Evolutionary conservation across 2,329 filamentous ascomycete species (phyloP).

Genomic region (Trichoderma simmonsii): DNA sequence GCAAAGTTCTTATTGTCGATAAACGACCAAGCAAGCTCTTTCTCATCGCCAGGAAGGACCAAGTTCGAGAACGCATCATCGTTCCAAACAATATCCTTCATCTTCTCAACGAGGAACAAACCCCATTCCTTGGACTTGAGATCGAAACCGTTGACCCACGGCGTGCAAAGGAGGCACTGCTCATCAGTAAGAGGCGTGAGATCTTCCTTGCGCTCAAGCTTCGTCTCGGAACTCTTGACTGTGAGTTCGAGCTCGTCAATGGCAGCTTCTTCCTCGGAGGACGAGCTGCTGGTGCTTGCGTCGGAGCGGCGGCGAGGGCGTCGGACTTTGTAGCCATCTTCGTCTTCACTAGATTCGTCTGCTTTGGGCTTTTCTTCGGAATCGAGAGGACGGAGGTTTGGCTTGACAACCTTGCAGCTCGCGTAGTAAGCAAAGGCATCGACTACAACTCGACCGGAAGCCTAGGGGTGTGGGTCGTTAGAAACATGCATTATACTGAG

Average conservation of each 20-base stretch:
- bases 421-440: constrained; percentile 37
- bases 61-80: constrained; percentile 37
- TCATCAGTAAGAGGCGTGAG: constrained; percentile 30
- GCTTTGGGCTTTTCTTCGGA: neutral
- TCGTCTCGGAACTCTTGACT: neutral
- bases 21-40: constrained; percentile 39
- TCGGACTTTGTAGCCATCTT: neutral
- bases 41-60: constrained; percentile 36
- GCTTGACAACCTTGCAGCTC: constrained; percentile 30
- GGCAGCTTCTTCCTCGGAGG: neutral
- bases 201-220: neutral
- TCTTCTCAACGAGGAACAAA: constrained; percentile 18
- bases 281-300: neutral
- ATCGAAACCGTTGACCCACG: constrained; percentile 39
- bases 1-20: constrained; percentile 34
- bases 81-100: constrained; percentile 33
- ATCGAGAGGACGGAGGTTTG: constrained; percentile 21
- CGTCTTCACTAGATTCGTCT: neutral
- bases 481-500: rapidly evolving
- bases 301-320: neutral
- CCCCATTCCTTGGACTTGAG: constrained; percentile 35
- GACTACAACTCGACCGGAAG: constrained; percentile 32
- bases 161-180: constrained; percentile 34
- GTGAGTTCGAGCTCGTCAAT: neutral
- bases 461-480: neutral